phyloP scores from a whole-genome alignment of 768 basidiomycete genomes.

The Fibroporia radiculosa region DNA sequence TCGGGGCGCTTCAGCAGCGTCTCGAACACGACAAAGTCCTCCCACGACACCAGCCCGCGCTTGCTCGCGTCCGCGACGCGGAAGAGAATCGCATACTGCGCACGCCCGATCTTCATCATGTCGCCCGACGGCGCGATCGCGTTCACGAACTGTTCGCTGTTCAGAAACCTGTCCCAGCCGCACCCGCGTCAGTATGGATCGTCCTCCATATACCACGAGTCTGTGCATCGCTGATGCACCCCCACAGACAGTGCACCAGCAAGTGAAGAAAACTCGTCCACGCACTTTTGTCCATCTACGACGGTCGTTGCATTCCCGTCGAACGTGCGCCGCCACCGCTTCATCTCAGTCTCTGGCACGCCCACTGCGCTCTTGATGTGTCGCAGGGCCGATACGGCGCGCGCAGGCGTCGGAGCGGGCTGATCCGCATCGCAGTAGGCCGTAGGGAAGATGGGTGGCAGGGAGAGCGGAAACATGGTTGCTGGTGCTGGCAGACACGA shows the following conservation, averaged over 20 bases:
- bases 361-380: constrained; percentile 62
- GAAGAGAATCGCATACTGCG: constrained; percentile 87
- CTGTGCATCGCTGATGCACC: not conserved
- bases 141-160: constrained; percentile 84
- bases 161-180: constrained; percentile 58
- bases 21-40: constrained; percentile 95
- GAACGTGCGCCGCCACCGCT: constrained; percentile 84
- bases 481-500: constrained; percentile 1
- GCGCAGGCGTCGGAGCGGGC: constrained; percentile 31
- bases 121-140: constrained; percentile 89
- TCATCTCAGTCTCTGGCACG: constrained; percentile 75
- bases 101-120: constrained; percentile 76
- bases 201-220: no score
- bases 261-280: constrained; percentile 7
- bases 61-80: constrained; percentile 76
- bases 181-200: not conserved
- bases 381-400: constrained; percentile 41
- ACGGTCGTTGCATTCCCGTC: constrained; percentile 72
- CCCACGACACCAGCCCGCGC: constrained; percentile 80
- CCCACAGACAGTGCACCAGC: not conserved
- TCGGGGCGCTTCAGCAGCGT: constrained; percentile 89
- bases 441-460: constrained; percentile 38
- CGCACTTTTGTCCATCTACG: constrained; percentile 76
- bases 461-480: constrained; percentile 21
- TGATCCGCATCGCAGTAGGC: constrained; percentile 44